Percentiles rank a stretch among this genome's conserved stretches.
These are phyloP conservation scores for Schwanniomyces vanrijiae DNA, from an alignment of 805 yeast species.

Conservation along the genomic window DNA sequence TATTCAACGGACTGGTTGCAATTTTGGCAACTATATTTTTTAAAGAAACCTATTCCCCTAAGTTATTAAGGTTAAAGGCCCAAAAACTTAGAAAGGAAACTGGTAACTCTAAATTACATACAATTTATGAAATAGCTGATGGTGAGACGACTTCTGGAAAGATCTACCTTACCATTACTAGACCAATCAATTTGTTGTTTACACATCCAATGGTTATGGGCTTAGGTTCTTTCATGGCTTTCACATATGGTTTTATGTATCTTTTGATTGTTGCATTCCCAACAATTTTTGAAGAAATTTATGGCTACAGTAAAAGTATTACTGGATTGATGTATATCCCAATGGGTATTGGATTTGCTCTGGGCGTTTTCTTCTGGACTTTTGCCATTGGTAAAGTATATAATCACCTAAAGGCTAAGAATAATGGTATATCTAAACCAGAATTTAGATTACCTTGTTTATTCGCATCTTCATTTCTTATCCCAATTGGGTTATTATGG, in stretches of 20 bases:
- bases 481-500: constrained; percentile 38
- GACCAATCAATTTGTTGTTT: constrained; percentile 33
- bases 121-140: constrained; percentile 35
- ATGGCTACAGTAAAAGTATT: constrained; percentile 31
- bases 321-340: constrained; percentile 40
- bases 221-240: constrained; percentile 42
- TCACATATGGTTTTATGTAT: constrained; percentile 42
- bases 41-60: constrained; percentile 38
- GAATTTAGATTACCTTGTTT: constrained; percentile 39
- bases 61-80: constrained; percentile 28
- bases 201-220: constrained; percentile 41
- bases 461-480: constrained; percentile 28
- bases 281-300: constrained; percentile 24
- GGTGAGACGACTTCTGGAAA: constrained; percentile 23
- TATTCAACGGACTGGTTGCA: constrained; percentile 35
- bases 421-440: constrained; percentile 36
- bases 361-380: constrained; percentile 35
- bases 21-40: constrained; percentile 28
- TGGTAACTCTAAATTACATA: constrained; percentile 36
- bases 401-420: constrained; percentile 18
- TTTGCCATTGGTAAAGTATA: constrained; percentile 24
- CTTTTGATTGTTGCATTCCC: constrained; percentile 42
- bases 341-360: constrained; percentile 35
- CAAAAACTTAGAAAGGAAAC: constrained; percentile 27
- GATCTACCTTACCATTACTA: constrained; percentile 22